Evolutionary conservation across 352 stramenopile species (phyloP).

Genomic region (Halophytophthora polymorphica): DNA sequence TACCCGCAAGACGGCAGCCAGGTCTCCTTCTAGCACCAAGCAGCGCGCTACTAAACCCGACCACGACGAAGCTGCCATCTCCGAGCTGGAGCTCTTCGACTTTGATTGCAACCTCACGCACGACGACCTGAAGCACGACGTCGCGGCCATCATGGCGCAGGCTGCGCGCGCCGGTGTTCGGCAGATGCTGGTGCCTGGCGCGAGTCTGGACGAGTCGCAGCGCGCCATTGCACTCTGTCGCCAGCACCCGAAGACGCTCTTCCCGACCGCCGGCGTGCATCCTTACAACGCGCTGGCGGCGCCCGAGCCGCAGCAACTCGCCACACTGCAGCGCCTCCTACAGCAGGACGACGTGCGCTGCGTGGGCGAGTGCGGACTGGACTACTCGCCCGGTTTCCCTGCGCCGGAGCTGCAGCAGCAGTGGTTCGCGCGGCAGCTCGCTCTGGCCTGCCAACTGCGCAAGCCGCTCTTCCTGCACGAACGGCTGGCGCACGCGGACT

Average conservation of each 20-base stretch:
- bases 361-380: constrained; percentile 78
- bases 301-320: constrained; percentile 35
- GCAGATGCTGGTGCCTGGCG: constrained; percentile 74
- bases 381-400: constrained; percentile 71
- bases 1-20: too few species aligned
- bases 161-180: constrained; percentile 41
- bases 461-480: constrained; percentile 87
- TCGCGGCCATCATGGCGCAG: constrained; percentile 33
- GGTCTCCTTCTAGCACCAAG: too few species aligned
- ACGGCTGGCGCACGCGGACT: constrained; percentile 70
- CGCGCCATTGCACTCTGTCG: constrained; percentile 52
- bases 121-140: constrained; percentile 46
- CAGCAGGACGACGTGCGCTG: constrained; percentile 33
- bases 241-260: constrained; percentile 49
- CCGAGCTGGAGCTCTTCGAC: constrained; percentile 51
- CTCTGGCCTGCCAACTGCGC: constrained; percentile 53
- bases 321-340: constrained; percentile 29
- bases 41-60: too few species aligned
- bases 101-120: constrained; percentile 86
- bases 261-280: constrained; percentile 74
- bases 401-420: constrained; percentile 37
- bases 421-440: constrained; percentile 68
- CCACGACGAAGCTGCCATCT: too few species aligned
- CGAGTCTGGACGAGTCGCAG: constrained; percentile 65
- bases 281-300: constrained; percentile 60